Evolutionary conservation across 495 filamentous ascomycete genomes (phyloP).

Genomic region (Thermochaetoides thermophila): DNA sequence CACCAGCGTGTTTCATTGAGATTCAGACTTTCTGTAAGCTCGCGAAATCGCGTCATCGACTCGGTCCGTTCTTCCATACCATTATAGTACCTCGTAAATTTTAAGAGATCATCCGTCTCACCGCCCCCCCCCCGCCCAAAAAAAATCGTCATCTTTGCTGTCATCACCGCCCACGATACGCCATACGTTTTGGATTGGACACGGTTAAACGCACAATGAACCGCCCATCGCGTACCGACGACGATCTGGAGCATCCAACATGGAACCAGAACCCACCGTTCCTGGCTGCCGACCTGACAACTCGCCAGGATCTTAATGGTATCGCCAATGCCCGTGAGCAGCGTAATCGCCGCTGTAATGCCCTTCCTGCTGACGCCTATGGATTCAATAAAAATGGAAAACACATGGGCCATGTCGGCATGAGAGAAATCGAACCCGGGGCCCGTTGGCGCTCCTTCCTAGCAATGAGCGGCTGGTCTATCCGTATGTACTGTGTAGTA

Average conservation of each 20-base stretch:
- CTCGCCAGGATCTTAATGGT: constrained; percentile 49
- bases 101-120: no score
- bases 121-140: no score
- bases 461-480: constrained; percentile 8
- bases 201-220: constrained; percentile 44
- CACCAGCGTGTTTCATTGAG: no score
- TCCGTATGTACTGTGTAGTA: constrained; percentile 1
- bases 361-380: constrained; percentile 1
- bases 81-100: no score
- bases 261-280: constrained; percentile 47
- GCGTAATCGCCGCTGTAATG: constrained; percentile 6
- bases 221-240: constrained; percentile 48
- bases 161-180: no score
- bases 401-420: background rate
- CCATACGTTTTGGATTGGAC: no score
- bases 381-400: constrained; percentile 9
- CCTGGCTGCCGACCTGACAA: constrained; percentile 43
- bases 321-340: constrained; percentile 24
- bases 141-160: no score
- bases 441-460: background rate
- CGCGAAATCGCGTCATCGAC: no score
- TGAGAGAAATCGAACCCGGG: background rate
- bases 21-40: no score
- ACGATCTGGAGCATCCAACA: constrained; percentile 35
- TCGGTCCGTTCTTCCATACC: no score